Percentiles rank a stretch among this genome's conserved stretches.
These are phyloP conservation scores for Sporothrix brunneoviolacea DNA, from an alignment of 2,329 filamentous ascomycete species.

Conservation along the genomic window DNA sequence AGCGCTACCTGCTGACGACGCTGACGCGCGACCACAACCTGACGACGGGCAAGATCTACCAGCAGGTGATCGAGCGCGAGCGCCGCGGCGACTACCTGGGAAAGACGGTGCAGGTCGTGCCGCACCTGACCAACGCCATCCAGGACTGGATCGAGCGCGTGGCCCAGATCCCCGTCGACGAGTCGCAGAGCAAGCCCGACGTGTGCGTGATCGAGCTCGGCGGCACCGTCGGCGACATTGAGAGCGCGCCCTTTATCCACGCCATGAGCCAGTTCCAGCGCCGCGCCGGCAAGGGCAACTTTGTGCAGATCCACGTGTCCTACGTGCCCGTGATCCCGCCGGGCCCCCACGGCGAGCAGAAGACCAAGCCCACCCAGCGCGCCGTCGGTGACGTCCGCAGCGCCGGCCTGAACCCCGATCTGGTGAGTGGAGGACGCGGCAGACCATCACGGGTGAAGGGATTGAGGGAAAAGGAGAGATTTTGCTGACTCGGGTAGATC, in stretches of 20 bases:
- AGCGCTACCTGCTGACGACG: conserved; percentile 69
- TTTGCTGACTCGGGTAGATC: too few relatives aligned
- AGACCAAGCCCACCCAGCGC: conserved; percentile 95
- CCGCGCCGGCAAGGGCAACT: conserved; percentile 68
- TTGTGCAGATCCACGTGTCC: conserved; percentile 82
- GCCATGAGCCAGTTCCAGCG: conserved; percentile 73
- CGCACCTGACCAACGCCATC: conserved; percentile 85
- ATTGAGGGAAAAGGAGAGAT: too few relatives aligned
- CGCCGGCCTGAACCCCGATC: conserved; percentile 64
- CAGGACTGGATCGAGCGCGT: conserved; percentile 90
- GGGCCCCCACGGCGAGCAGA: conserved; percentile 58
- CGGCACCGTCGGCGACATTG: conserved; percentile 71
- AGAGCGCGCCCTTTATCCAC: conserved; percentile 82
- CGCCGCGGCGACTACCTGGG: conserved; percentile 71
- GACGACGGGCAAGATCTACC: conserved; percentile 94
- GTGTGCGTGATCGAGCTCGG: conserved; percentile 73
- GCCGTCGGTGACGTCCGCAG: conserved; percentile 80
- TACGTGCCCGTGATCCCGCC: conserved; percentile 63
- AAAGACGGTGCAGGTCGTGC: conserved; percentile 75
- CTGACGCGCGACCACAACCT: conserved; percentile 88
- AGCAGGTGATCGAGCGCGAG: conserved; percentile 71
- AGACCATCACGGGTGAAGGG: too few relatives aligned
- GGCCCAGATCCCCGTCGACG: conserved; percentile 77
- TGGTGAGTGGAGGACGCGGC: too few relatives aligned
- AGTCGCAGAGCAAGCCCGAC: conserved; percentile 74